Evolutionary conservation across 148 eudicot genomes (phyloP).

Genomic region (Rhododendron ferrugineum): DNA sequence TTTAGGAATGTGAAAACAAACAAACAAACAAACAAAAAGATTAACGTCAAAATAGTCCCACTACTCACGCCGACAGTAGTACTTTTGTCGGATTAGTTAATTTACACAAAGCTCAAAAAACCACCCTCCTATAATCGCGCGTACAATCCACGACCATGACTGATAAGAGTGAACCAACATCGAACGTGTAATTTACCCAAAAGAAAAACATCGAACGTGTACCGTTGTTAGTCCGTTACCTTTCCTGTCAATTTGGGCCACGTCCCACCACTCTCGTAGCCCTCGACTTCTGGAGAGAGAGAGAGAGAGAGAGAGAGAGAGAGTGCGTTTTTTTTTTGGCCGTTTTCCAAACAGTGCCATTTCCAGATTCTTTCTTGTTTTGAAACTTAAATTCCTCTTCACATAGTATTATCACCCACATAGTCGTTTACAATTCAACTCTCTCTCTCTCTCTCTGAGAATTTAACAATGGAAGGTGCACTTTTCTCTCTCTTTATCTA

Average conservation of each 20-base stretch:
- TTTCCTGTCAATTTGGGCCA: background rate
- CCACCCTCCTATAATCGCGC: background rate
- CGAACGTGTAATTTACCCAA: background rate
- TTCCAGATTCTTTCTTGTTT: background rate
- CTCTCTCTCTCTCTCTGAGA: background rate
- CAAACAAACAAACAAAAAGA: background rate
- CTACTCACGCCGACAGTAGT: background rate
- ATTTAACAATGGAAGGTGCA: background rate
- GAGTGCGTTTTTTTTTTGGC: conserved; percentile 9
- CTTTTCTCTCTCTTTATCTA: background rate
- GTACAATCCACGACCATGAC: background rate
- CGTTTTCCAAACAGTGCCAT: conserved; percentile 23
- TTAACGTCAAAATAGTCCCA: background rate
- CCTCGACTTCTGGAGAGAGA: background rate
- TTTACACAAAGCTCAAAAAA: background rate
- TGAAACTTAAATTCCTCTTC: background rate
- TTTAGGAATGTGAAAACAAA: no score
- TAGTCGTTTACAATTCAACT: background rate
- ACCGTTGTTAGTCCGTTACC: background rate
- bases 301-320: background rate
- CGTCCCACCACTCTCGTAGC: background rate
- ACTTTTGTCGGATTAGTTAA: background rate
- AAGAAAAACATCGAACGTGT: background rate
- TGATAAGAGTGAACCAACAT: background rate
- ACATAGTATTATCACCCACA: background rate